phyloP scores from a whole-genome alignment of 139 green algal species.

The Chlamydomonas urium region DNA sequence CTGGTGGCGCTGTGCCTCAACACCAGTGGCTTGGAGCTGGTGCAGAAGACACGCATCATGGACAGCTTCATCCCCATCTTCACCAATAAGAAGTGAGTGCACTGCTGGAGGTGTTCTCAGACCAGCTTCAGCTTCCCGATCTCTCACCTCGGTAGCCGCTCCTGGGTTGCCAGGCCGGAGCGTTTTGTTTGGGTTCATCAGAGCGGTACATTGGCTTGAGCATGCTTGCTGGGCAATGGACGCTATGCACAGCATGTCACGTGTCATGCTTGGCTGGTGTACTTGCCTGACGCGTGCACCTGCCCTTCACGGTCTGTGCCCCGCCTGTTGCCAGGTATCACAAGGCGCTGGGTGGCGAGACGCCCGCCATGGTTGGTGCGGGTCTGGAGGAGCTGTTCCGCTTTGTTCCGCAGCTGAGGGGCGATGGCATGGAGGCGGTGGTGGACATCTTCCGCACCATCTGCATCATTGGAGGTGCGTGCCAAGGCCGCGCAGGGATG shows the following conservation, averaged over 20 bases:
- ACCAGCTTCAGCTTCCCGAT: too few relatives aligned
- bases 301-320: too few relatives aligned
- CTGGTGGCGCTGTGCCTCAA: slow-evolving; percentile 91
- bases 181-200: too few relatives aligned
- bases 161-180: too few relatives aligned
- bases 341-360: slow-evolving; percentile 64
- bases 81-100: slow-evolving; percentile 38
- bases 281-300: too few relatives aligned
- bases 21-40: slow-evolving; percentile 57
- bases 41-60: slow-evolving; percentile 59
- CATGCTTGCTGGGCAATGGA: too few relatives aligned
- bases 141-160: too few relatives aligned
- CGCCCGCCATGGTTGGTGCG: slow-evolving; percentile 65
- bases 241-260: too few relatives aligned
- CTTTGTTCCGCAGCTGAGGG: slow-evolving; percentile 46
- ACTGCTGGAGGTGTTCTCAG: too few relatives aligned
- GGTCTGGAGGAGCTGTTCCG: slow-evolving; percentile 90
- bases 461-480: slow-evolving; percentile 59
- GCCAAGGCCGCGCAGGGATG: not conserved
- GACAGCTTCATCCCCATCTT: slow-evolving; percentile 70
- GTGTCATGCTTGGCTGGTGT: too few relatives aligned
- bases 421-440: slow-evolving; percentile 59
- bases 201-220: too few relatives aligned
- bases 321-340: slow-evolving; percentile 48
- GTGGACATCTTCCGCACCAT: slow-evolving; percentile 67